Conservation (phyloP, 2,329 filamentous ascomycete genomes). For the Rosellinia necatrix region DNA sequence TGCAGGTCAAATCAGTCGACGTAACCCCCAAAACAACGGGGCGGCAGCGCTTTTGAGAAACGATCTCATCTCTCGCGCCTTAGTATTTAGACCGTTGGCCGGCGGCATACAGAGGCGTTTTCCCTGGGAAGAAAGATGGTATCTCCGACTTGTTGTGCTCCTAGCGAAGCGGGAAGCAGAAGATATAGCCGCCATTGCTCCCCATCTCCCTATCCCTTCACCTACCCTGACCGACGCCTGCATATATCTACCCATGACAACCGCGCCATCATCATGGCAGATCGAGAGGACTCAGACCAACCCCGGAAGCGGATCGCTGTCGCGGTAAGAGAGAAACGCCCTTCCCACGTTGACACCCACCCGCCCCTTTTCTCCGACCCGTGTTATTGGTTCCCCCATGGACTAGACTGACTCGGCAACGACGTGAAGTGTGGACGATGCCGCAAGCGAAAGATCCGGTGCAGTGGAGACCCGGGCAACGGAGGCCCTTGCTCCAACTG, state of each 20-base stretch:
- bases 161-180: constrained; percentile 42
- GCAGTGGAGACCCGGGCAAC: constrained; percentile 81
- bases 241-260: constrained; percentile 45
- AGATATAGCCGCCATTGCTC: constrained; percentile 48
- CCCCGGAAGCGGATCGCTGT: constrained; percentile 64
- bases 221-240: constrained; percentile 45
- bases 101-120: constrained; percentile 23
- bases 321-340: constrained; percentile 52
- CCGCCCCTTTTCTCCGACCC: constrained; percentile 1
- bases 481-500: constrained; percentile 84
- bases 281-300: constrained; percentile 50
- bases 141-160: constrained; percentile 46
- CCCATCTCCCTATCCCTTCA: constrained; percentile 46
- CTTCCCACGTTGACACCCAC: constrained; percentile 13
- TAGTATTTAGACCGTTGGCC: constrained; percentile 29
- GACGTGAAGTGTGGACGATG: constrained; percentile 77
- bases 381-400: not conserved
- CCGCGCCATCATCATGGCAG: constrained; percentile 46
- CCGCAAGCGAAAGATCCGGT: constrained; percentile 91
- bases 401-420: constrained; percentile 29
- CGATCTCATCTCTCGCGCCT: constrained; percentile 11
- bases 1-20: constrained; percentile 35
- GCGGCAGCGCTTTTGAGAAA: constrained; percentile 31
- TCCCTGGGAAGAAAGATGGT: constrained; percentile 46
- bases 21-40: constrained; percentile 31